Evolutionary conservation across 164 flowering plant genomes (phyloP).

Genomic region (Buxus sempervirens): DNA sequence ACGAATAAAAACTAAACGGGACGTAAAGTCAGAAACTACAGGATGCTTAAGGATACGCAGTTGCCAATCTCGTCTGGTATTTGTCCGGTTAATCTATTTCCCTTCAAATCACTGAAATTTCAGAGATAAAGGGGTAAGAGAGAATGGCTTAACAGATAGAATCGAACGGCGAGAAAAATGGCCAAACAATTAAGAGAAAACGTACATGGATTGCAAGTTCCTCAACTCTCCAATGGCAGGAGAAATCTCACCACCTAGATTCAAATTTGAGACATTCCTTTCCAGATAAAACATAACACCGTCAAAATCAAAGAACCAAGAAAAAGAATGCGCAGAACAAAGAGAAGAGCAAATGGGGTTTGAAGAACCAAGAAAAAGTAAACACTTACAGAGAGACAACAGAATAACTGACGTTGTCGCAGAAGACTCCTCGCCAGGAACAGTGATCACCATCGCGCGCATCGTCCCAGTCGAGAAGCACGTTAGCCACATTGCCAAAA

Average conservation of each 20-base stretch:
- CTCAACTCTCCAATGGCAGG: slow-evolving; percentile 73
- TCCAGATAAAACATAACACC: not conserved
- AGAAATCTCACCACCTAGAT: slow-evolving; percentile 87
- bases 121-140: not conserved
- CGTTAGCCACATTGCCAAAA: slow-evolving; percentile 66
- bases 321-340: not conserved
- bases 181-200: no score
- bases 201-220: slow-evolving; percentile 61
- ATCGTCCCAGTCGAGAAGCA: slow-evolving; percentile 79
- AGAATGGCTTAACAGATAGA: not conserved
- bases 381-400: slow-evolving; percentile 69
- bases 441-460: slow-evolving; percentile 56
- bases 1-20: not conserved
- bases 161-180: no score
- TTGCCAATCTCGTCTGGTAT: slow-evolving; percentile 95
- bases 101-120: slow-evolving; percentile 67
- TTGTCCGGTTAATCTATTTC: slow-evolving; percentile 78
- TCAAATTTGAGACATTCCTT: slow-evolving; percentile 80
- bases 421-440: slow-evolving; percentile 84
- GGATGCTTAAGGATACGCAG: slow-evolving; percentile 41
- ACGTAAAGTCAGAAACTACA: slow-evolving; percentile 44
- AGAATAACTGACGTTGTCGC: slow-evolving; percentile 56
- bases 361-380: not conserved
- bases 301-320: not conserved
- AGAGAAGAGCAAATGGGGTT: not conserved